These are phyloP conservation scores for Syzygium aqueum DNA, from an alignment of 345 rosid genomes.

Conservation along the genomic window DNA sequence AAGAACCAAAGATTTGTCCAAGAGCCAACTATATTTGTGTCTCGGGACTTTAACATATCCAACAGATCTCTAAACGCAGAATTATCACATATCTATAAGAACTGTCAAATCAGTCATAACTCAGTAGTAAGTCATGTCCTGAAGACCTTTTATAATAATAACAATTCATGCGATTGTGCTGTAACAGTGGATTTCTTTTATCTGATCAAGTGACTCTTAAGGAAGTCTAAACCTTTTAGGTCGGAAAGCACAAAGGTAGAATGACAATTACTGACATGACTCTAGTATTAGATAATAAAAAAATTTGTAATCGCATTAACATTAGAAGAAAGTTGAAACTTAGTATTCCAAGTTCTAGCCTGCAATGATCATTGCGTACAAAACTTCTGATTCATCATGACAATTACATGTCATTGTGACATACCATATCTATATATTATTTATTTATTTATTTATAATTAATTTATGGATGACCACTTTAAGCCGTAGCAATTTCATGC, in stretches of 20 bases:
- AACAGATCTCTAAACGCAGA: neutral
- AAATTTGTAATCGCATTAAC: neutral
- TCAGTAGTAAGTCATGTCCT: neutral
- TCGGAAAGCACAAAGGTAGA: neutral
- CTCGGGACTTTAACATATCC: neutral
- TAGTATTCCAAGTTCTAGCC: neutral
- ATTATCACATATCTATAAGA: neutral
- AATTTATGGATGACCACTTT: neutral
- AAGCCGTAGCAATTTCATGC: neutral
- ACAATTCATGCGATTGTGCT: neutral
- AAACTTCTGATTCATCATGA: neutral
- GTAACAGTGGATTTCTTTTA: fast-evolving
- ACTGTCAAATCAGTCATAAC: neutral
- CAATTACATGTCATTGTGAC: neutral
- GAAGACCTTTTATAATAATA: neutral
- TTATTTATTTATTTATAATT: too few relatives aligned
- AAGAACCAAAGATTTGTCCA: neutral
- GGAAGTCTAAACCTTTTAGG: neutral
- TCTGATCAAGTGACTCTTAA: neutral
- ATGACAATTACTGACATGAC: neutral
- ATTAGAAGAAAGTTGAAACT: neutral
- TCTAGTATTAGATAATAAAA: neutral
- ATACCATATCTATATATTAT: neutral
- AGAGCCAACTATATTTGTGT: neutral
- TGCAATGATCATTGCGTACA: neutral